A percentile compares a stretch with the other conserved stretches of the same genome.
phyloP scores from a whole-genome alignment of 2,329 filamentous ascomycete genomes.

The Calonectria multiphialidica region DNA sequence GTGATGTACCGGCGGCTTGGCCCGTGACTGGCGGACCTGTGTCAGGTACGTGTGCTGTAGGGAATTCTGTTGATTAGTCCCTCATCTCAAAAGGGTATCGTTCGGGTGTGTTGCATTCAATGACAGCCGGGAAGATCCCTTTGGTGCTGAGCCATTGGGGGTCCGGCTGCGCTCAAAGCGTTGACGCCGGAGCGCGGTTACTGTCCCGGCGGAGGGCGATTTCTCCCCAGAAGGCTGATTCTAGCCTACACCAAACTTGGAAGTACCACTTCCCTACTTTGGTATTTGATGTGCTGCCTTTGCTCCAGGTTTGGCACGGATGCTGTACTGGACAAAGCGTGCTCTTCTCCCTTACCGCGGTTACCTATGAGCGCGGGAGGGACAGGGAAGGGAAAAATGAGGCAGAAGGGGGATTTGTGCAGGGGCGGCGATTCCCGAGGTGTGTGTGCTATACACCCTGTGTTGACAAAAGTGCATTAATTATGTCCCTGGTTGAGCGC shows the following conservation, averaged over 20 bases:
- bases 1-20: conserved; percentile 5
- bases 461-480: background rate
- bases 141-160: background rate
- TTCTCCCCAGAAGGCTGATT: conserved; percentile 8
- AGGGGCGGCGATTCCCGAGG: conserved; percentile 1
- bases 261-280: conserved; percentile 8
- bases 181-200: conserved; percentile 3
- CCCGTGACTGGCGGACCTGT: background rate
- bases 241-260: background rate
- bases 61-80: conserved; percentile 10
- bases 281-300: background rate
- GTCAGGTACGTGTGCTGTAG: background rate
- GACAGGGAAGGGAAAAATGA: background rate
- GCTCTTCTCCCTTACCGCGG: background rate
- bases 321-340: background rate
- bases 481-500: background rate
- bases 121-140: conserved; percentile 17
- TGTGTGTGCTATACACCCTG: background rate
- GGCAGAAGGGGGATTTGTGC: background rate
- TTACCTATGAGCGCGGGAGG: conserved; percentile 2
- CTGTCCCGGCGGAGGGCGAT: conserved; percentile 7
- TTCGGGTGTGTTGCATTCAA: background rate
- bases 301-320: conserved; percentile 2
- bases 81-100: conserved; percentile 1
- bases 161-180: conserved; percentile 12